Conservation (phyloP, 257 asterid genomes). For the Ehretia macrophylla region DNA sequence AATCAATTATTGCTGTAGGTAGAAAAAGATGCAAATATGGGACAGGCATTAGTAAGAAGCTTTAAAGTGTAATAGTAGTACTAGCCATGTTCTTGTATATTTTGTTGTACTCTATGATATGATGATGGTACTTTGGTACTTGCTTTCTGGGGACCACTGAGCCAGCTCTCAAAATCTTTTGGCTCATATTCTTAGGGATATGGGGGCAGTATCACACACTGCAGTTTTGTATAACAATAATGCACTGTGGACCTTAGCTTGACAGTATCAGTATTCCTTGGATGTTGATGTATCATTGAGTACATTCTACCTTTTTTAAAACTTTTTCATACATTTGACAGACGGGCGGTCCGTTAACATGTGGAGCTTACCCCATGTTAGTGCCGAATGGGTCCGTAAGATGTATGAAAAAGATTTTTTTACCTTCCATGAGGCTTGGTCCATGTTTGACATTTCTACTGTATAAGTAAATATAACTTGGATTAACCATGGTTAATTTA, state of each 20-base stretch:
- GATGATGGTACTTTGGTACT: not conserved
- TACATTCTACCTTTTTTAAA: not conserved
- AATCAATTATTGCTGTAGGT: conserved; percentile 25
- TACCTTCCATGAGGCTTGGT: no score
- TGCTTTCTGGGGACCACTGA: conserved; percentile 4
- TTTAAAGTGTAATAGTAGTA: not conserved
- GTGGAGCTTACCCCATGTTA: no score
- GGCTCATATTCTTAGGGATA: conserved; percentile 8
- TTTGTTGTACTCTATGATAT: not conserved
- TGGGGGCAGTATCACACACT: not conserved
- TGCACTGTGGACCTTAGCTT: conserved; percentile 22
- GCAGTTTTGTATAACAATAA: conserved; percentile 19
- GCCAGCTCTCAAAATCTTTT: not conserved
- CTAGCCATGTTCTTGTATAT: conserved; percentile 5
- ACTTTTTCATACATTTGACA: no score
- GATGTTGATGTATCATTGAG: conserved; percentile 5
- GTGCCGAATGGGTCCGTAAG: no score
- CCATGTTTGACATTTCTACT: no score
- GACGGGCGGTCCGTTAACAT: no score
- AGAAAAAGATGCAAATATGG: conserved; percentile 14
- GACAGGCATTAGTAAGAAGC: conserved; percentile 10
- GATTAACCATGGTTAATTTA: no score
- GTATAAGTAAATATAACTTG: no score
- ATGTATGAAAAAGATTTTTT: no score
- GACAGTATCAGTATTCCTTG: conserved; percentile 1